Conservation (phyloP, 352 stramenopile species). For the Sclerospora graminicola region DNA sequence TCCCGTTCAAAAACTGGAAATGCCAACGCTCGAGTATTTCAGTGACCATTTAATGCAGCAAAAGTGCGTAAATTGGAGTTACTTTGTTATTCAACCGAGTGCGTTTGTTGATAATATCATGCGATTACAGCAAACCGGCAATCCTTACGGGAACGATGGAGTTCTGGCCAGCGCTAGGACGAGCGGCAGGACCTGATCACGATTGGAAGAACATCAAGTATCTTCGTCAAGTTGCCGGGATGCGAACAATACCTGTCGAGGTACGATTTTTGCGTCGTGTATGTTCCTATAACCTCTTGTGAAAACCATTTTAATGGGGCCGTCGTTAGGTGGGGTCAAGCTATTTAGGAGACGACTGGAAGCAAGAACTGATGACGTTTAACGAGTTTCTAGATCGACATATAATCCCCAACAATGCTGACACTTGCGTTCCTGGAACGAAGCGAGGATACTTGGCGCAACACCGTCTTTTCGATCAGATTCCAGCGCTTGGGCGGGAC, state of each 20-base stretch:
- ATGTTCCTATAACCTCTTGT: not conserved
- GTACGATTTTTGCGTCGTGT: constrained; percentile 12
- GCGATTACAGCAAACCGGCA: constrained; percentile 37
- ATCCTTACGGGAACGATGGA: constrained; percentile 73
- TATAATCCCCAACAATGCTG: constrained; percentile 17
- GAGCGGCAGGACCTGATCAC: constrained; percentile 14
- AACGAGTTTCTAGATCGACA: constrained; percentile 66
- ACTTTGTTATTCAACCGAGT: not conserved
- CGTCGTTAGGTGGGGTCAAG: constrained; percentile 50
- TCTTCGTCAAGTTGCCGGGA: constrained; percentile 54
- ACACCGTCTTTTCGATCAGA: constrained; percentile 88
- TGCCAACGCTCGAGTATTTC: constrained; percentile 57
- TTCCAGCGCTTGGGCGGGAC: constrained; percentile 61
- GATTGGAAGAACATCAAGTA: constrained; percentile 60
- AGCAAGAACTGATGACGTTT: constrained; percentile 69
- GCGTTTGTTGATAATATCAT: constrained; percentile 1
- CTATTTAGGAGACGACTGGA: constrained; percentile 74
- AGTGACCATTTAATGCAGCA: constrained; percentile 36
- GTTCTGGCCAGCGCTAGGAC: constrained; percentile 68
- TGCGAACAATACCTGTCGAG: constrained; percentile 75
- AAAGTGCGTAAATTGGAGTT: constrained; percentile 21
- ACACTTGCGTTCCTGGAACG: not conserved
- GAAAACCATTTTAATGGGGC: not conserved
- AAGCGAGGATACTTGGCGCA: constrained; percentile 77
- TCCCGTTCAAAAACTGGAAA: constrained; percentile 28